Evolutionary conservation across 1,284 basidiomycete species (phyloP), one percentile per base, ranked within the genome.

Genomic region (Boletellus dicymbophilus): DNA sequence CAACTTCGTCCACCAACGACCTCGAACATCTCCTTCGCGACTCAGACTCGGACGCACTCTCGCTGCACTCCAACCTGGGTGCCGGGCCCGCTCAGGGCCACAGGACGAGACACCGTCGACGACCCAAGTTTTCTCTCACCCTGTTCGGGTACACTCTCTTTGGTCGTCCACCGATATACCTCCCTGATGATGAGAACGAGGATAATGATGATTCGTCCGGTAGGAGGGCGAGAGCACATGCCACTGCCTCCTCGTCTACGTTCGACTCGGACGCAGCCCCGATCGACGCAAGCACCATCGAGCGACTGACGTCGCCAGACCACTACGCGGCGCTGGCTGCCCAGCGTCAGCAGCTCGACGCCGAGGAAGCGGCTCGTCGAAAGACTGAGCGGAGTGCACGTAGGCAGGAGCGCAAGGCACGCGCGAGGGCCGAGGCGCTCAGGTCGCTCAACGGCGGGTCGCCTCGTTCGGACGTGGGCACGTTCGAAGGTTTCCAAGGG

Each of bases 231-330:
- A 49, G 59, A 37, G 49, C 52, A 18, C 46, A 56, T 31, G 54
- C 53, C 4, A 69, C 70, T 41, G 61, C 73, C 20, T 77, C 78
- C 1, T 72, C 78, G 1, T 76, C 76, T 1, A 82, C 81, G 4
- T 75, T 86, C 40, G 85, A 88, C 66, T 80, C 81, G 3, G 85
- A 88, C 52, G 85, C 85, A 5, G 75, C 84, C 10, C 79, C 79
- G 1, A 69, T 88, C 12, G 83, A 85, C 48, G 63, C 77, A 4
- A 72, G 76, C 9, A 70, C 73, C 15, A 84, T 88, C 48, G 75
- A 73, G 39, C 71, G 72, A 38, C 60, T 83, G 21, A 71, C 78
- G 8, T 66, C 65, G 10, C 66, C 64, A 0, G 67, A 66, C 22
- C 67, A 68, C 28, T 33, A 21, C 1, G 67, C 72, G 6, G 62